Percentiles rank a stretch among this genome's conserved stretches.
phyloP scores from a whole-genome alignment of 352 stramenopile genomes.

The Phytopythium cucurbitacearum region DNA sequence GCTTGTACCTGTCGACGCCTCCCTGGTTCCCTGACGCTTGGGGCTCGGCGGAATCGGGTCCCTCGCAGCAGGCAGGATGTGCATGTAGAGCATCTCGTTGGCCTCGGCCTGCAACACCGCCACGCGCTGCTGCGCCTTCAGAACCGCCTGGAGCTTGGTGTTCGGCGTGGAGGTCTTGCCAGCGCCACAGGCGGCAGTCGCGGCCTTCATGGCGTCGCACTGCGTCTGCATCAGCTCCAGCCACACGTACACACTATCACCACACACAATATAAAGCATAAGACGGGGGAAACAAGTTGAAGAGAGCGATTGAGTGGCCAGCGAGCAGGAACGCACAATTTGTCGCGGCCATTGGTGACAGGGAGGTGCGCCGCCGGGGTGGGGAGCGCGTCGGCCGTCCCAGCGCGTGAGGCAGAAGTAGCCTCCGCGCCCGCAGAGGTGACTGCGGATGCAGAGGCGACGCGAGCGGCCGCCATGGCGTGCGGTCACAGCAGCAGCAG shows the following conservation, averaged over 20 bases:
- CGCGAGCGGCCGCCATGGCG: background rate
- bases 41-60: background rate
- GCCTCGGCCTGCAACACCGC: conserved; percentile 9
- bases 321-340: background rate
- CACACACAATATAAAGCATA: background rate
- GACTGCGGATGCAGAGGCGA: background rate
- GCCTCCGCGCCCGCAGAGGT: background rate
- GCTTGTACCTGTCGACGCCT: background rate
- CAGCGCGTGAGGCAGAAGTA: background rate
- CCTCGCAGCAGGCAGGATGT: conserved; percentile 12
- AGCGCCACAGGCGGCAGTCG: conserved; percentile 8
- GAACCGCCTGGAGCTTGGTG: conserved; percentile 15
- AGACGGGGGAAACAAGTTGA: background rate
- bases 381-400: background rate
- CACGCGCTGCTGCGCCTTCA: conserved; percentile 4
- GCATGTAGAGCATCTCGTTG: conserved; percentile 24
- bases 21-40: background rate
- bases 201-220: conserved; percentile 10
- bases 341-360: background rate
- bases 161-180: conserved; percentile 12
- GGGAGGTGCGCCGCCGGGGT: background rate
- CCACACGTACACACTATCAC: conserved; percentile 13
- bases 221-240: conserved; percentile 30
- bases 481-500: background rate
- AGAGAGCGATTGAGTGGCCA: background rate